These are phyloP conservation scores for Tetrahymena borealis DNA, from an alignment of 73 alveolate species.

Conservation along the genomic window DNA sequence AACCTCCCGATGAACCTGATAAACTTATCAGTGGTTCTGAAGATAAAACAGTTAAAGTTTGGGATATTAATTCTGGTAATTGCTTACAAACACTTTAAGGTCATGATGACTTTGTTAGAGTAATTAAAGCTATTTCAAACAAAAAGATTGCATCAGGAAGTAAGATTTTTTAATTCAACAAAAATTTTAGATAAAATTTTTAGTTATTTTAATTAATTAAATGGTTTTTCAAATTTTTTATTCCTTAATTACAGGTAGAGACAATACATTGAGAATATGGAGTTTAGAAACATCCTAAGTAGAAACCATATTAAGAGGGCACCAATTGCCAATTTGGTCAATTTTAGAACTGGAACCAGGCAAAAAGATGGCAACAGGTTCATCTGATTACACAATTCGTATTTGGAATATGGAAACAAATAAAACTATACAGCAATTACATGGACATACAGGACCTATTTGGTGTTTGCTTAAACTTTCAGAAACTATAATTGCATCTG, in stretches of 20 bases:
- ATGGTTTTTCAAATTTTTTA: not conserved
- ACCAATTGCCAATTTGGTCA: not conserved
- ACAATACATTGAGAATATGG: not conserved
- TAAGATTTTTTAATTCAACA: not conserved
- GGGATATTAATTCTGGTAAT: conserved; percentile 99
- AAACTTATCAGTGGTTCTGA: conserved; percentile 97
- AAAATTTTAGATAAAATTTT: not conserved
- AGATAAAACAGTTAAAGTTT: conserved; percentile 95
- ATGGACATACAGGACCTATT: not conserved
- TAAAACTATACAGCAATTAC: not conserved
- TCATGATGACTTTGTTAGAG: conserved; percentile 51
- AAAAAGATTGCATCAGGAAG: not conserved
- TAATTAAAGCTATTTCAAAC: not conserved
- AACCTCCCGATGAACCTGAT: conserved; percentile 37
- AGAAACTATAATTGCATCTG: not conserved
- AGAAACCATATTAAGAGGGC: not conserved
- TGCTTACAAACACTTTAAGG: conserved; percentile 93
- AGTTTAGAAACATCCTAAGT: not conserved
- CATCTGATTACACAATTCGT: not conserved
- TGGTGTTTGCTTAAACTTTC: not conserved
- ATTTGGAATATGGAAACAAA: not conserved
- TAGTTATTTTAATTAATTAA: too few species aligned
- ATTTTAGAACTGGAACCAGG: not conserved
- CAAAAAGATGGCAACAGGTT: not conserved
- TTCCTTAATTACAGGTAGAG: not conserved